Evolutionary conservation across 2,329 filamentous ascomycete species (phyloP), one percentile per base, ranked within the genome.

Genomic region (Nannizziopsis barbatae): DNA sequence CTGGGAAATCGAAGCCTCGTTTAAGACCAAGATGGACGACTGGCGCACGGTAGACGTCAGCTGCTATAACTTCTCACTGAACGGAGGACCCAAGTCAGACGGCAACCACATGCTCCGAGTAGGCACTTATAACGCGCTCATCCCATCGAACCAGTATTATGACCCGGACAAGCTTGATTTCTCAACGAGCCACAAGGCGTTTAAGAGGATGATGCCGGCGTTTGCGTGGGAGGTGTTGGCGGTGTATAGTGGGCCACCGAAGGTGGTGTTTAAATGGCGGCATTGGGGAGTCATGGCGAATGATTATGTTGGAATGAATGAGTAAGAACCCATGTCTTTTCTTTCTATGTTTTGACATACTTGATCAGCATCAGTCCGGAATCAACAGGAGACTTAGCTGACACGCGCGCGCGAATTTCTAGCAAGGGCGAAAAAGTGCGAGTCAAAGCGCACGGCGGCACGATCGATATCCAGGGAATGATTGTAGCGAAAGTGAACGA

Each of bases 181-280:
- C 56, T 71, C 73, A 1, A 71, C 69, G 2, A 81, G 76, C 58
- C 80, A 84, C 68, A 83, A 83, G 70, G 78, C 77, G 0, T 84
- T 84, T 63, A 83, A 83, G 67, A 69, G 78, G 46, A 83, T 83
- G 79, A 84, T 84, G 80, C 80, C 80, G 0, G 79, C 74, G 0
- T 84, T 84, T 62, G 80, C 80, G 0, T 84, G 80, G 79, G 81
- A 84, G 64, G 79, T 84, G 1, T 60, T 81, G 12, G 80, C 83
- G 60, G 79, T 84, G 2, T 83, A 81, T 59, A 76, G 75, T 52
- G 80, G 77, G 0, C 79, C 79, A 18, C 80, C 80, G 1, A 68
- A 69, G 10, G 79, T 83, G 32, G 69, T 72, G 2, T 82, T 83
- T 61, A 72, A 75, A 55, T 84, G 80, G 80, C 69, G 80, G 4